A percentile compares a stretch with the other conserved stretches of the same genome.
phyloP scores from a whole-genome alignment of 73 alveolate species.

The Diophrys appendiculata region DNA sequence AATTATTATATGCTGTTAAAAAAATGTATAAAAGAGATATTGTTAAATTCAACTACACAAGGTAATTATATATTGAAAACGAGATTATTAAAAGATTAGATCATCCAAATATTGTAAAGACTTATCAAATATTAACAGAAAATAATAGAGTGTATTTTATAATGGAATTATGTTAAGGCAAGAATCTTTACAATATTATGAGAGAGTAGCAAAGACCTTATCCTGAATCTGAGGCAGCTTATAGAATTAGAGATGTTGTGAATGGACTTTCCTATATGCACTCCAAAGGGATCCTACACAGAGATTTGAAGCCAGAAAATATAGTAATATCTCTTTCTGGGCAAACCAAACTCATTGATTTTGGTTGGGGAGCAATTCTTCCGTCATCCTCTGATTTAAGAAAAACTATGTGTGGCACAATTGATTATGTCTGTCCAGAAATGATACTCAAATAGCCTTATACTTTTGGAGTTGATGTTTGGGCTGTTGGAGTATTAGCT shows the following conservation, averaged over 20 bases:
- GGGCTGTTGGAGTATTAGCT: constrained; percentile 69
- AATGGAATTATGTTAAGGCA: not conserved
- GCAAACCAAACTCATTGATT: constrained; percentile 62
- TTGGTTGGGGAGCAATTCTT: constrained; percentile 65
- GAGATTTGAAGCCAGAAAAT: constrained; percentile 75
- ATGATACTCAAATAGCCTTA: constrained; percentile 40
- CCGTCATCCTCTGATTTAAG: constrained; percentile 33
- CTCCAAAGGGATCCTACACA: constrained; percentile 52
- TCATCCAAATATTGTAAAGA: not conserved
- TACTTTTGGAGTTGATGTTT: constrained; percentile 56
- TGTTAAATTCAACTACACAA: too few relatives aligned
- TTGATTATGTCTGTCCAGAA: constrained; percentile 74
- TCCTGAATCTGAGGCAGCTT: constrained; percentile 42
- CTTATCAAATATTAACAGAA: not conserved
- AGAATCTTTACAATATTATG: not conserved
- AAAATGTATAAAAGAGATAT: too few relatives aligned
- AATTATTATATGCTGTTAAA: too few relatives aligned
- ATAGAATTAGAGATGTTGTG: constrained; percentile 41
- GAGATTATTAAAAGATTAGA: too few relatives aligned
- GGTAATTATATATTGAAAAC: too few relatives aligned
- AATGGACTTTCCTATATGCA: constrained; percentile 55
- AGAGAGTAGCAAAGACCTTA: not conserved
- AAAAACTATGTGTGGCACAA: constrained; percentile 64
- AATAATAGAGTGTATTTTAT: not conserved
- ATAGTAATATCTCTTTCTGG: constrained; percentile 30